These are phyloP conservation scores for Nakazawaea ishiwadae DNA, from an alignment of 805 yeast species.

Conservation along the genomic window DNA sequence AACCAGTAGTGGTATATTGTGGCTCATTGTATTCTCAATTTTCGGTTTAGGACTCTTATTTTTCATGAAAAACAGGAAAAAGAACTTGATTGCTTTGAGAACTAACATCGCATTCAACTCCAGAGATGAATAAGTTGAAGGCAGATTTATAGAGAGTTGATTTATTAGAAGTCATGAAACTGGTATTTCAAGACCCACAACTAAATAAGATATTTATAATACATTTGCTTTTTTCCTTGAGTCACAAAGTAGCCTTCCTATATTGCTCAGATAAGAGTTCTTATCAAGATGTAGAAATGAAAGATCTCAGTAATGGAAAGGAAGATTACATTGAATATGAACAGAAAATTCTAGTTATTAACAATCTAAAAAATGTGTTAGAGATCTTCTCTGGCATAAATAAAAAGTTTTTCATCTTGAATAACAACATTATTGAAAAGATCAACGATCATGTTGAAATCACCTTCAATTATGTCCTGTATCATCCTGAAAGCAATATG, in stretches of 20 bases:
- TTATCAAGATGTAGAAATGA: no score
- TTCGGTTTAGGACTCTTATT: neutral
- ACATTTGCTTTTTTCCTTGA: no score
- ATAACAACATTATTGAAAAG: conserved; percentile 19
- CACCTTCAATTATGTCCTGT: conserved; percentile 1
- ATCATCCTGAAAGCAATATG: conserved; percentile 14
- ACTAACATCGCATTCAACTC: neutral
- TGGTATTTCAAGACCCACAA: no score
- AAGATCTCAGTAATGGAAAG: no score
- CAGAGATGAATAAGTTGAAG: neutral
- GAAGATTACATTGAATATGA: no score
- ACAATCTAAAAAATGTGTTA: no score
- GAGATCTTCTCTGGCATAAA: conserved; percentile 21
- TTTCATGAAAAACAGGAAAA: neutral
- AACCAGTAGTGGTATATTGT: conserved; percentile 3
- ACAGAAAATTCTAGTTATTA: no score
- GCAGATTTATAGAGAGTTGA: neutral
- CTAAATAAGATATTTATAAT: no score
- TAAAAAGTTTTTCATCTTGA: conserved; percentile 23
- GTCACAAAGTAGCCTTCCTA: no score
- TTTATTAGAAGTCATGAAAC: no score
- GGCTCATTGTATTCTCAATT: conserved; percentile 6
- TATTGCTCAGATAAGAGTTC: no score
- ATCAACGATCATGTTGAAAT: conserved; percentile 14
- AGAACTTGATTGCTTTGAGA: conserved; percentile 2